Percentiles rank a stretch among this genome's conserved stretches.
Conservation (phyloP, 768 basidiomycete genomes). For the Lyophyllum atratum region DNA sequence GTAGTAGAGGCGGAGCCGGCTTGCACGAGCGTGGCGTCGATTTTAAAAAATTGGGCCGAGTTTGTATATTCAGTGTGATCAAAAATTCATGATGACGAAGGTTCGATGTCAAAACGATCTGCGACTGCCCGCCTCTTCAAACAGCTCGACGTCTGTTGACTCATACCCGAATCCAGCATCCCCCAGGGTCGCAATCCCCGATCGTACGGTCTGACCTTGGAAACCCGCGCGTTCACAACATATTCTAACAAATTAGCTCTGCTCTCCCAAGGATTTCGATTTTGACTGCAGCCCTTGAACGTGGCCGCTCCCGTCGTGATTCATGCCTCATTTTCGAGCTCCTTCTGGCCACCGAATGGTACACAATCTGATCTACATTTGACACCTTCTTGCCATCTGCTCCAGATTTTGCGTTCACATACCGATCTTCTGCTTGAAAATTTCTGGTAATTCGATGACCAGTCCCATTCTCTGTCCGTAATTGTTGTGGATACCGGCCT, state of each 20-base stretch:
- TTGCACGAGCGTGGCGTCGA: too few relatives aligned
- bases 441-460: constrained; percentile 16
- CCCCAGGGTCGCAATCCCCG: constrained; percentile 6
- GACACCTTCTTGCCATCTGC: constrained; percentile 14
- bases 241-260: not conserved
- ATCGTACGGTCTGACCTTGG: too few relatives aligned
- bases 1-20: not conserved
- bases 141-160: constrained; percentile 12
- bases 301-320: constrained; percentile 29
- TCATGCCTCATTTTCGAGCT: constrained; percentile 18
- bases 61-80: not conserved
- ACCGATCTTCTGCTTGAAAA: constrained; percentile 15
- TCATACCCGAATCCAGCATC: constrained; percentile 16
- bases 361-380: constrained; percentile 19
- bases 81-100: too few relatives aligned
- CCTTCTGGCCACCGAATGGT: constrained; percentile 7
- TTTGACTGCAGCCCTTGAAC: not conserved
- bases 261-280: not conserved
- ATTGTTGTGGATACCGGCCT: constrained; percentile 4
- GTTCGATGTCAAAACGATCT: constrained; percentile 25
- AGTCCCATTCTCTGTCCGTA: constrained; percentile 2
- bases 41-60: not conserved
- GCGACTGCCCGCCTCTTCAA: constrained; percentile 14
- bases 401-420: constrained; percentile 9
- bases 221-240: constrained; percentile 6